Evolutionary conservation across 164 flowering plant genomes (phyloP), one percentile per base, ranked within the genome.

Genomic region (Magnolia officinalis): DNA sequence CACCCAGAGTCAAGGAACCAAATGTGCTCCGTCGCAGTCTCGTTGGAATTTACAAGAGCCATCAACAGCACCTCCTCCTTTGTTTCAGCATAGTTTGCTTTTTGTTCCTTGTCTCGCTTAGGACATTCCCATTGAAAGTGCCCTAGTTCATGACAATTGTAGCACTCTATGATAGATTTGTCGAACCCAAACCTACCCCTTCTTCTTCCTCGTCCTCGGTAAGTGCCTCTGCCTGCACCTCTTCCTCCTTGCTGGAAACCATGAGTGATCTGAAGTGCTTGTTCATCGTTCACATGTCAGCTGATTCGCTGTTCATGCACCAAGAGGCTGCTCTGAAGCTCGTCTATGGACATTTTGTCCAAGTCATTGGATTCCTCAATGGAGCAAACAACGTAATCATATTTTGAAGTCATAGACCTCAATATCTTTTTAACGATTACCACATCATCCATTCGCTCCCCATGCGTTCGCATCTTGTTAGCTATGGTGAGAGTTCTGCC

Each of bases 141-240:
- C 29, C 69, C 76, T 23, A 23, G 73, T n/a, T 59, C 31, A 16
- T 78, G 72, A 78, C 76, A 73, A 21, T 50, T 19, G 18, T 5
- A 78, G 20, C 76, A 73, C 52, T 72, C 72, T 66, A 72, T 72
- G 37, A 50, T 73, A 20, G 45, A 72, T n/a, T 50, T 4, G n/a
- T 7, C 59, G 29, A 19, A 31, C 19, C 73, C 29, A 67, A 29
- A 68, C 73, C 20, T 64, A 50, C 9, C 65, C 72, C 21, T 72
- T 64, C 37, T 9, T 70, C 29, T 70, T 37, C 52, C 72, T 31
- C 55, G 20, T 31, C 37, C 72, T 31, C 29, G 31, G 52, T 70
- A 31, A 52, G 31, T 13, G 26, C 72, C 29, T n/a, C 72, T 37
- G 26, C 55, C 72, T 45, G n/a, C 37, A 37, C 72, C 72, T 70